phyloP scores from a whole-genome alignment of 225 moss, liverwort and hornwort species.

The Straminergon stramineum region DNA sequence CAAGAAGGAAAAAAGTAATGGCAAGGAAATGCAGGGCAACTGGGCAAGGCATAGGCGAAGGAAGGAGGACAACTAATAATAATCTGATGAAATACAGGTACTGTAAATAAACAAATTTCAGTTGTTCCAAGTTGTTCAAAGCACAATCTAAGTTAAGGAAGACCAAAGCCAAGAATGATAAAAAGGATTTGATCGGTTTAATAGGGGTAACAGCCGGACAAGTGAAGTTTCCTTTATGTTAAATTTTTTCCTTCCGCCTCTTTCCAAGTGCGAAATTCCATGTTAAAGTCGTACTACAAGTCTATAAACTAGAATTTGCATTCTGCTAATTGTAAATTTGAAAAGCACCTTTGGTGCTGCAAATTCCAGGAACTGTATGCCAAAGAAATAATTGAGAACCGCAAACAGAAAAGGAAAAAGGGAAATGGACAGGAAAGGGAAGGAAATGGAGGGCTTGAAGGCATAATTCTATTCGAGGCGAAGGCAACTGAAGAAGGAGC shows the following conservation, averaged over 20 bases:
- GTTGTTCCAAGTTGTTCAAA: neutral
- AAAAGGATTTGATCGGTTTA: neutral
- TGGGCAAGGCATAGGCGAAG: neutral
- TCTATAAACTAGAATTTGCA: neutral
- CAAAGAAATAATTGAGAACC: neutral
- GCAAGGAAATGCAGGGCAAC: neutral
- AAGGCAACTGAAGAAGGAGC: neutral
- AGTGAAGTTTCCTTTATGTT: neutral
- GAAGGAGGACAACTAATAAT: neutral
- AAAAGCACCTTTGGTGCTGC: neutral
- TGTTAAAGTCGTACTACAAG: neutral
- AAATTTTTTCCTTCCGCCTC: neutral
- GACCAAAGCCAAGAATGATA: neutral
- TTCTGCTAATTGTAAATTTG: neutral
- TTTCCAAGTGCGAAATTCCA: neutral
- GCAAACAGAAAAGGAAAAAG: too few species aligned
- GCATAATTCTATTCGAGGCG: too few species aligned
- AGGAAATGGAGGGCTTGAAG: neutral
- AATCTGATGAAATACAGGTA: neutral
- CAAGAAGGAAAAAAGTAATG: neutral
- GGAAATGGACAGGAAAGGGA: accelerated
- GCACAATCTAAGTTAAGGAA: neutral
- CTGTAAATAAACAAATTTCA: neutral
- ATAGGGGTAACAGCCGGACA: neutral
- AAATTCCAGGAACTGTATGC: neutral